phyloP scores from a whole-genome alignment of 208 protist species.

The Phytomonas sp. region DNA sequence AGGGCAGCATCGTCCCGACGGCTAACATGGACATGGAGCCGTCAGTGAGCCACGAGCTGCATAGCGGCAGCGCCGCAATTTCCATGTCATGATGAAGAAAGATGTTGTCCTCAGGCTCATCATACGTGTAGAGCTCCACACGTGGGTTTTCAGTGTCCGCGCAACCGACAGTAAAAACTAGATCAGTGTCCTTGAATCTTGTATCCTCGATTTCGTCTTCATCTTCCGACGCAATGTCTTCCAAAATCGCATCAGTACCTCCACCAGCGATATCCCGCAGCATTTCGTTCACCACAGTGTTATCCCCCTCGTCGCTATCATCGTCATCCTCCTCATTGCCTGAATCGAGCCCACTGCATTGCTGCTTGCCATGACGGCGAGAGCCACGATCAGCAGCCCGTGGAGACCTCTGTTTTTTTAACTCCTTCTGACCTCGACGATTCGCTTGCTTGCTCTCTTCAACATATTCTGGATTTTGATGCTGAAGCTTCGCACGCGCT shows the following conservation, averaged over 20 bases:
- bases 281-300: slow-evolving; percentile 37
- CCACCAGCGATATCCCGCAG: slow-evolving; percentile 60
- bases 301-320: slow-evolving; percentile 23
- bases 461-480: slow-evolving; percentile 54
- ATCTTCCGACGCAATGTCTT: slow-evolving; percentile 77
- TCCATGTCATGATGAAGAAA: slow-evolving; percentile 97
- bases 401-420: neutral
- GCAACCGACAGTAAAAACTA: slow-evolving; percentile 56
- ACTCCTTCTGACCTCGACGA: neutral
- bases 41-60: slow-evolving; percentile 91
- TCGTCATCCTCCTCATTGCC: slow-evolving; percentile 11
- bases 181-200: slow-evolving; percentile 89
- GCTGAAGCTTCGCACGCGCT: slow-evolving; percentile 60
- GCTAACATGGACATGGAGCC: slow-evolving; percentile 89
- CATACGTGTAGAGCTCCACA: slow-evolving; percentile 94
- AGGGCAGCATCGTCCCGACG: slow-evolving; percentile 95
- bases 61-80: slow-evolving; percentile 90
- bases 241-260: slow-evolving; percentile 54
- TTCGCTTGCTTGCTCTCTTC: slow-evolving; percentile 31
- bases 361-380: slow-evolving; percentile 6
- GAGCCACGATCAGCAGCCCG: neutral
- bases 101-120: slow-evolving; percentile 91
- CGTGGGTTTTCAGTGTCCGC: slow-evolving; percentile 69
- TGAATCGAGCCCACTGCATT: neutral
- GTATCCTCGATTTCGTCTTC: slow-evolving; percentile 88